These are phyloP conservation scores for Venturia carpophila DNA, from an alignment of 2,329 filamentous ascomycete species.

Conservation along the genomic window DNA sequence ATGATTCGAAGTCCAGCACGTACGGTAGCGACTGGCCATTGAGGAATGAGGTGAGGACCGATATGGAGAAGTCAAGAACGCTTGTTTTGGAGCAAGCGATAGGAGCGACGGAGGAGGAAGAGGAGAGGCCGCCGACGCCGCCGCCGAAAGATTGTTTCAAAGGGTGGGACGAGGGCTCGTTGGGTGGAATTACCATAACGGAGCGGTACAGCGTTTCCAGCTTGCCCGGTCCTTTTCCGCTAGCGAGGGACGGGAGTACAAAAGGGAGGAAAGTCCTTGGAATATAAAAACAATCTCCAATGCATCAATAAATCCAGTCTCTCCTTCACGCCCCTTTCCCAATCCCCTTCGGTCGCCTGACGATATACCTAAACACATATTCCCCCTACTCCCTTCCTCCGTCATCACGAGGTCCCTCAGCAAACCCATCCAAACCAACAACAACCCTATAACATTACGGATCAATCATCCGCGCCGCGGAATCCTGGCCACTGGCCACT, in stretches of 20 bases:
- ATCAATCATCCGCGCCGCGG: too few relatives aligned
- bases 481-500: too few relatives aligned
- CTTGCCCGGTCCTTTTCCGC: too few relatives aligned
- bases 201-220: constrained; percentile 1
- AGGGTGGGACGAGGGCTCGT: neutral
- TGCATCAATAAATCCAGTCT: neutral
- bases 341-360: neutral
- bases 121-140: neutral
- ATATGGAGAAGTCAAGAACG: neutral
- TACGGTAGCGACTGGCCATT: neutral
- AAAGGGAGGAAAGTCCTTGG: neutral
- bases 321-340: neutral
- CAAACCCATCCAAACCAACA: constrained; percentile 6
- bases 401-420: neutral
- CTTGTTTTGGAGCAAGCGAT: neutral
- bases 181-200: neutral
- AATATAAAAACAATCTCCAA: neutral
- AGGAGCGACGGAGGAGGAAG: neutral
- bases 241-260: neutral
- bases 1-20: neutral
- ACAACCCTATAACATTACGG: neutral
- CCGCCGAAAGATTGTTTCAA: neutral
- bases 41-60: neutral
- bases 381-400: neutral
- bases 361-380: neutral